These are phyloP conservation scores for Diaporthe australafricana DNA, from an alignment of 2,329 filamentous ascomycete species.

Conservation along the genomic window DNA sequence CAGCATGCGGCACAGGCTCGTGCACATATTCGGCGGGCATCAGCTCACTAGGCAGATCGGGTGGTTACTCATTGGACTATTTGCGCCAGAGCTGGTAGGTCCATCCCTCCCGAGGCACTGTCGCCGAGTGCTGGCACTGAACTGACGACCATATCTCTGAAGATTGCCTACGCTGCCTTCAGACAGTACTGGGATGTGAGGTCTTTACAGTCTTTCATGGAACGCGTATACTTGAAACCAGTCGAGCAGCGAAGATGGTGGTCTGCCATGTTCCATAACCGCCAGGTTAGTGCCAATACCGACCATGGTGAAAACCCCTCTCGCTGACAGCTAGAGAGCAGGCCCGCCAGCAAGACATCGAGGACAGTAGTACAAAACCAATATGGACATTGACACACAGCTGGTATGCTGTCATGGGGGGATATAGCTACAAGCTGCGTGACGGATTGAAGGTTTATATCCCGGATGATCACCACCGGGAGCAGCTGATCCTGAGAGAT, in stretches of 20 bases:
- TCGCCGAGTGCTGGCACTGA: too few species aligned
- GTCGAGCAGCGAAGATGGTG: conserved; percentile 20
- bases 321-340: neutral
- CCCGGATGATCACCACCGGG: conserved; percentile 25
- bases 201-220: conserved; percentile 30
- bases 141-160: neutral
- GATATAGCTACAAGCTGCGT: conserved; percentile 28
- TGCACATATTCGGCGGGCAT: conserved; percentile 30
- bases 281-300: neutral
- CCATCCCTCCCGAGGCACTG: too few species aligned
- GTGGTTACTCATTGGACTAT: conserved; percentile 29
- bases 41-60: conserved; percentile 31
- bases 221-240: conserved; percentile 22
- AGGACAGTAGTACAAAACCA: conserved; percentile 8
- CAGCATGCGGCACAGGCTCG: conserved; percentile 25
- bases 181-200: conserved; percentile 31
- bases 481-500: conserved; percentile 22
- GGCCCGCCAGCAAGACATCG: neutral
- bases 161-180: conserved; percentile 33
- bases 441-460: conserved; percentile 5
- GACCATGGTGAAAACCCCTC: too few species aligned
- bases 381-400: conserved; percentile 28
- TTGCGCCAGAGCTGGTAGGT: conserved; percentile 31
- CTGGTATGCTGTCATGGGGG: conserved; percentile 33
- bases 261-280: neutral